Conservation (phyloP, 169 alveolate genomes). For the Plasmodium ovale region DNA sequence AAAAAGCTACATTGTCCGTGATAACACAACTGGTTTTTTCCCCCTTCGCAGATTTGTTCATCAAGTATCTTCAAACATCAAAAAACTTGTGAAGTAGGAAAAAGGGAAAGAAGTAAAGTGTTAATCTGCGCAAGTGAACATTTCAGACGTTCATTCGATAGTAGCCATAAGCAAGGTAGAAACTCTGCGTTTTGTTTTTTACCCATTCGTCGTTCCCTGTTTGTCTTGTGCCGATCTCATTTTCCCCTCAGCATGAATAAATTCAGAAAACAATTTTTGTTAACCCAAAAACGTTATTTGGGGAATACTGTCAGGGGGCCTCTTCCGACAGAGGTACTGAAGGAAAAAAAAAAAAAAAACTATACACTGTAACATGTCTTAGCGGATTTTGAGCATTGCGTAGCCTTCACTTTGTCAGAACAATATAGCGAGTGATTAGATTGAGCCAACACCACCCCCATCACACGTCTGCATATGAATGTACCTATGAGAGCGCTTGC, state of each 20-base stretch:
- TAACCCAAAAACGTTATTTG: conserved; percentile 31
- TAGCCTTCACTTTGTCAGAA: no score
- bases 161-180: no score
- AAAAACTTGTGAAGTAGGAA: conserved; percentile 46
- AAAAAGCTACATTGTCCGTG: neutral
- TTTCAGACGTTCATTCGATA: neutral
- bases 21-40: neutral
- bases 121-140: neutral
- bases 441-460: no score
- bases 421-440: no score
- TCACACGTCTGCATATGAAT: no score
- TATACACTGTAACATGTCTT: neutral
- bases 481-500: no score
- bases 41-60: conserved; percentile 42
- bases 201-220: neutral
- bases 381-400: neutral
- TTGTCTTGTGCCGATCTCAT: neutral
- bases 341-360: neutral
- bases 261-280: neutral
- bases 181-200: neutral
- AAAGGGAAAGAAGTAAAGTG: neutral
- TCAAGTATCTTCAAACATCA: conserved; percentile 45
- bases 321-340: conserved; percentile 31
- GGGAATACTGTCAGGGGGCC: conserved; percentile 73
- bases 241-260: conserved; percentile 17